Conservation (phyloP, 805 yeast genomes). For the Saccharomyces cerevisiae region DNA sequence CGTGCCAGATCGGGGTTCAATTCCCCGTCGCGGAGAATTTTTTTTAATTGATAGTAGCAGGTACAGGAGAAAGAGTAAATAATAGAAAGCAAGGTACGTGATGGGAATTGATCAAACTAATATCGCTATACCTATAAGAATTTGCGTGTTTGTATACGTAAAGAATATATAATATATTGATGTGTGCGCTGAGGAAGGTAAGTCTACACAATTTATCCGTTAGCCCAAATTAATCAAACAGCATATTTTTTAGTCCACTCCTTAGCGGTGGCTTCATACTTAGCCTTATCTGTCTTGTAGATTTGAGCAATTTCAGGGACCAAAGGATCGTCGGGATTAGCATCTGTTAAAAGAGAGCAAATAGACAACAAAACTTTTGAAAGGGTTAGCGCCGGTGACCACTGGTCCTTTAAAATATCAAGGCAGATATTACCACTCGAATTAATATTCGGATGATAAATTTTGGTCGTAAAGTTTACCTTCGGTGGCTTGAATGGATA, state of each 20-base stretch:
- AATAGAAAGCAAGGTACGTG: neutral
- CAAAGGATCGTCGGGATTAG: slow-evolving; percentile 96
- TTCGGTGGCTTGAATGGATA: slow-evolving; percentile 98
- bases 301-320: slow-evolving; percentile 96
- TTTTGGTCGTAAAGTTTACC: slow-evolving; percentile 82
- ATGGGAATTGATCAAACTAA: neutral
- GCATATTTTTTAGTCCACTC: slow-evolving; percentile 99
- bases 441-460: slow-evolving; percentile 94
- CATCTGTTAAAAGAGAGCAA: slow-evolving; percentile 93
- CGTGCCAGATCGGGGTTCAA: neutral
- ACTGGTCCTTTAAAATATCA: slow-evolving; percentile 91
- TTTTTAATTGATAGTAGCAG: neutral
- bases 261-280: slow-evolving; percentile 90
- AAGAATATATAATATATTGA: neutral
- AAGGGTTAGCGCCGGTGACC: slow-evolving; percentile 97
- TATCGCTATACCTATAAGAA: neutral
- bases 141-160: neutral
- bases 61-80: neutral
- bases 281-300: slow-evolving; percentile 84
- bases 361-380: slow-evolving; percentile 89
- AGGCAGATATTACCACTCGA: slow-evolving; percentile 90
- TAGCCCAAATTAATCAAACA: slow-evolving; percentile 37
- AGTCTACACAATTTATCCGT: too few species aligned
- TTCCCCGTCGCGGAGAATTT: neutral
- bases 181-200: too few species aligned